Conservation (phyloP, 2,329 filamentous ascomycete species). For the Colletotrichum sp. region DNA sequence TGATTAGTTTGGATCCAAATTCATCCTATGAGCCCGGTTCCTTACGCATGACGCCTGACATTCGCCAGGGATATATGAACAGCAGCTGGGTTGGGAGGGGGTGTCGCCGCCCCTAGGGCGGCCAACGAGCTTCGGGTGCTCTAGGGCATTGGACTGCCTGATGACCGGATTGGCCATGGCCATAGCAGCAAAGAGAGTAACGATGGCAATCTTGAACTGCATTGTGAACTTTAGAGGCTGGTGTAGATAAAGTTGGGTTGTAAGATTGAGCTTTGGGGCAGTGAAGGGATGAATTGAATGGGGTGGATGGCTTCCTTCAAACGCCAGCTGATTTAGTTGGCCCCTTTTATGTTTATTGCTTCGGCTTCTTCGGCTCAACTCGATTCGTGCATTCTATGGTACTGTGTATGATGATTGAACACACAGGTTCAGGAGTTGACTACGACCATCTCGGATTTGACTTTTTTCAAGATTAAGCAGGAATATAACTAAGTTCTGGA, state of each 20-base stretch:
- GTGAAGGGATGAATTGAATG: not conserved
- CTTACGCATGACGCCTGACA: not conserved
- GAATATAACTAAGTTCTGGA: not conserved
- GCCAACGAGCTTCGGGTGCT: not conserved
- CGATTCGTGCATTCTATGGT: not conserved
- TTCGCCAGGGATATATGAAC: not conserved
- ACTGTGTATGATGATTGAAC: not conserved
- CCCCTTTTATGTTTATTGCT: not conserved
- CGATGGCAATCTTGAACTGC: not conserved
- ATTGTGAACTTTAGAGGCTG: not conserved
- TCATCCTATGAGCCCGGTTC: fast-evolving
- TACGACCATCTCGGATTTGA: not conserved
- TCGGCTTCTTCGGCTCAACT: not conserved
- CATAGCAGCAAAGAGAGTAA: not conserved
- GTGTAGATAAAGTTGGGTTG: not conserved
- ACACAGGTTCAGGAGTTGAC: not conserved
- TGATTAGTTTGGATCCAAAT: not conserved
- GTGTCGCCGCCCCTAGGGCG: not conserved
- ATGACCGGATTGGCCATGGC: not conserved
- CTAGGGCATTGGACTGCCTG: not conserved
- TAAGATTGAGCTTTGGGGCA: not conserved
- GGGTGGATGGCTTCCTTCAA: not conserved
- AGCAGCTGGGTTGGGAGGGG: not conserved
- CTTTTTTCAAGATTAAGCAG: not conserved
- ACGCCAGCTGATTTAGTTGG: not conserved